Conservation (phyloP, 2,329 filamentous ascomycete genomes). For the Beauveria bassiana region DNA sequence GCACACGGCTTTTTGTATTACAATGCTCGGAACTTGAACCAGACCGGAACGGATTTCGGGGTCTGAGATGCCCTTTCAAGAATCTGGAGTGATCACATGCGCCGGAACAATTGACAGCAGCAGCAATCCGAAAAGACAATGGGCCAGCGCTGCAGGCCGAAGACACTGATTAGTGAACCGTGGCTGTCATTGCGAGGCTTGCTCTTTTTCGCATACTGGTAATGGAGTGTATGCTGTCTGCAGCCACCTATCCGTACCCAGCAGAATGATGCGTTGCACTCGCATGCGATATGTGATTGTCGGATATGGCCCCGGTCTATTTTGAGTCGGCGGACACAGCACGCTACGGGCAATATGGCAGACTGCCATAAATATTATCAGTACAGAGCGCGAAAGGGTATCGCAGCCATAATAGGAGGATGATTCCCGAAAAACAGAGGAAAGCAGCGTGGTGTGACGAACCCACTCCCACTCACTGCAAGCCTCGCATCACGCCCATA, state of each 20-base stretch:
- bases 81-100: background rate
- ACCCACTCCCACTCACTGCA: background rate
- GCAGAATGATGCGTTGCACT: background rate
- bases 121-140: background rate
- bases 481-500: background rate
- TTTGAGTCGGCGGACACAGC: background rate
- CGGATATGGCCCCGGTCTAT: background rate
- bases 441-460: background rate
- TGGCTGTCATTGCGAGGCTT: background rate
- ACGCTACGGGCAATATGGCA: background rate
- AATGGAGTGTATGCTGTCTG: background rate
- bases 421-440: slow-evolving; percentile 1
- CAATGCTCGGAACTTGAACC: slow-evolving; percentile 3
- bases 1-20: background rate
- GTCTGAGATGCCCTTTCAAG: background rate
- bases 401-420: background rate
- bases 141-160: background rate
- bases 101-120: background rate
- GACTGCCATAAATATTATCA: background rate
- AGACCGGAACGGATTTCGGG: background rate
- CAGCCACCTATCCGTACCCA: background rate
- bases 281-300: background rate
- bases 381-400: background rate
- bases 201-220: too few relatives aligned
- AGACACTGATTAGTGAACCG: background rate